Percentiles rank a stretch among this genome's conserved stretches.
Conservation (phyloP, 108 stramenopile genomes). For the Mayamaea pseudoterrestris region DNA sequence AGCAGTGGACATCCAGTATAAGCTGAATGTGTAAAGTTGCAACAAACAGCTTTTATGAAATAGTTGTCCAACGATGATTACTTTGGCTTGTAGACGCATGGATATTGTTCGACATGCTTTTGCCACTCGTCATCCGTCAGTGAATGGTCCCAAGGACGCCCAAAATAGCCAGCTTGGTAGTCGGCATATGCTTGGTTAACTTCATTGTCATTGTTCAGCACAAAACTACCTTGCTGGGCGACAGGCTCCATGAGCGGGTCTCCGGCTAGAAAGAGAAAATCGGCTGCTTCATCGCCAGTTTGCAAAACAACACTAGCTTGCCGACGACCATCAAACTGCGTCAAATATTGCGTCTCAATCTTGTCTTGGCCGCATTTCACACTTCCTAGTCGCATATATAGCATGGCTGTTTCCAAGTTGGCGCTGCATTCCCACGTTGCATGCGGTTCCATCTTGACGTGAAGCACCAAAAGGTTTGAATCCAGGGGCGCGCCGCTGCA, state of each 20-base stretch:
- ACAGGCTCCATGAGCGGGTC: constrained; percentile 53
- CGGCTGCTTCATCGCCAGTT: constrained; percentile 21
- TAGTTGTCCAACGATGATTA: no score
- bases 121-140: constrained; percentile 59
- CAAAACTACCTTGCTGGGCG: constrained; percentile 60
- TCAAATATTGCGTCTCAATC: constrained; percentile 42
- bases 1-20: no score
- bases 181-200: constrained; percentile 57
- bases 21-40: no score
- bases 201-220: constrained; percentile 52
- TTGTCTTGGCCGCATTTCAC: neutral
- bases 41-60: no score
- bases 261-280: constrained; percentile 54
- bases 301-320: constrained; percentile 4
- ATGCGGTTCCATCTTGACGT: constrained; percentile 32
- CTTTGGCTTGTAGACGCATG: constrained; percentile 29
- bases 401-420: constrained; percentile 39
- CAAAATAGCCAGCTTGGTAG: constrained; percentile 60
- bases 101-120: constrained; percentile 45
- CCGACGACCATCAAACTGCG: constrained; percentile 21
- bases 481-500: constrained; percentile 25
- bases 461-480: constrained; percentile 44
- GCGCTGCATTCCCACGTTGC: constrained; percentile 35
- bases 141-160: constrained; percentile 51
- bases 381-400: constrained; percentile 54